Percentiles rank a stretch among this genome's conserved stretches.
Evolutionary conservation across 768 basidiomycete species (phyloP).

Genomic region (Strobilomyces dryophilus): DNA sequence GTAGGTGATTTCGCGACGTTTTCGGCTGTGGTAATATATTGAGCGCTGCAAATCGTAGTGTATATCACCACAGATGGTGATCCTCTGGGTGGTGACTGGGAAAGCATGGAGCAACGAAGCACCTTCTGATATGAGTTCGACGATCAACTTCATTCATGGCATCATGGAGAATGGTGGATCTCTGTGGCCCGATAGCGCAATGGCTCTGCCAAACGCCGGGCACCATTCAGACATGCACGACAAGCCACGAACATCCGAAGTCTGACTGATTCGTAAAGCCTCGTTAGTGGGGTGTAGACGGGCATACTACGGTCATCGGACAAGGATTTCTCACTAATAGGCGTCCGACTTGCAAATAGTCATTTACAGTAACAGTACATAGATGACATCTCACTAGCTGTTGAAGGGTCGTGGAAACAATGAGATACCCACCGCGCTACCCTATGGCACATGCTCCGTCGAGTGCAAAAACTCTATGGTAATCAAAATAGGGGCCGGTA

Average conservation of each 20-base stretch:
- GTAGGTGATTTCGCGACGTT: background rate
- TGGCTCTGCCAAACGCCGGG: background rate
- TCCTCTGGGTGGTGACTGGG: slow-evolving; percentile 11
- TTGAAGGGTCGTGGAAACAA: too few relatives aligned
- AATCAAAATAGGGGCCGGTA: too few relatives aligned
- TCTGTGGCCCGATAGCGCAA: background rate
- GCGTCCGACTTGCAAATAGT: background rate
- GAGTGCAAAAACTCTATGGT: too few relatives aligned
- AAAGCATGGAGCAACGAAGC: slow-evolving; percentile 11
- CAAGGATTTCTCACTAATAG: background rate
- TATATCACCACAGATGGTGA: slow-evolving; percentile 12
- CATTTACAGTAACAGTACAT: background rate
- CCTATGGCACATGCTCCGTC: too few relatives aligned
- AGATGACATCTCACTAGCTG: background rate
- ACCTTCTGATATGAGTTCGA: background rate
- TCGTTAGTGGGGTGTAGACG: background rate
- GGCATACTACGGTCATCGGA: background rate
- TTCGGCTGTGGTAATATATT: background rate
- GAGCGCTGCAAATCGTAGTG: slow-evolving; percentile 5
- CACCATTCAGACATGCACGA: background rate
- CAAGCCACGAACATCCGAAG: background rate
- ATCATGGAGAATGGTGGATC: background rate
- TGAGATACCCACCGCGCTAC: too few relatives aligned
- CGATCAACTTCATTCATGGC: background rate
- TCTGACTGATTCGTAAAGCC: background rate